phyloP scores from a whole-genome alignment of 257 asterid species.

The Solanum pinnatisectum region DNA sequence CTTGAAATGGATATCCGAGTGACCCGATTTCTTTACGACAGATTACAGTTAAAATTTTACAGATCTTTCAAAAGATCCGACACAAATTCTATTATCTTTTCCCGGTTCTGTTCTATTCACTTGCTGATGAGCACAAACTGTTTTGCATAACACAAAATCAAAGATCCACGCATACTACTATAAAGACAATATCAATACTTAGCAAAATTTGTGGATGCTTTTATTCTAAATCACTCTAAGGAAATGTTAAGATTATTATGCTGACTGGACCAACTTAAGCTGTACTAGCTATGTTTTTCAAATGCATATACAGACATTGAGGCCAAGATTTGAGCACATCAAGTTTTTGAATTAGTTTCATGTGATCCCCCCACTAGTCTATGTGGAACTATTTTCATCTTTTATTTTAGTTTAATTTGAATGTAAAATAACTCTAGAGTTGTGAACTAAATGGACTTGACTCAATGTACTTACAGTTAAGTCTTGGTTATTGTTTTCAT shows the following conservation, averaged over 20 bases:
- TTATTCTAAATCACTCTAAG: neutral
- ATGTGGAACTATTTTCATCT: neutral
- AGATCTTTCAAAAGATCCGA: neutral
- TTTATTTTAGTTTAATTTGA: neutral
- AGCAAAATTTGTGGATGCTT: neutral
- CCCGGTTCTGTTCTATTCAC: neutral
- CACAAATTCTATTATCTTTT: neutral
- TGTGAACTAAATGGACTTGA: neutral
- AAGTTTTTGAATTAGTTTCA: neutral
- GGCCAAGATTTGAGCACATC: neutral
- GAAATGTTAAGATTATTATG: neutral
- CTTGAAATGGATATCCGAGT: neutral
- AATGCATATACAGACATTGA: neutral
- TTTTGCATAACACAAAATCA: neutral
- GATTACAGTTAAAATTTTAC: neutral
- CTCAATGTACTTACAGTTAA: neutral
- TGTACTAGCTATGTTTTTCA: neutral
- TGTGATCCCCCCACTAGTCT: neutral
- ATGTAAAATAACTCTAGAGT: neutral
- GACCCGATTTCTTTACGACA: neutral
- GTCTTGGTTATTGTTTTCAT: neutral
- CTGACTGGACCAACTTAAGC: neutral
- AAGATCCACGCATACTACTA: neutral
- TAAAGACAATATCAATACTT: neutral
- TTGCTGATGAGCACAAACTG: neutral